phyloP scores from a whole-genome alignment of 148 eudicot species.

The Euryodendron excelsum region DNA sequence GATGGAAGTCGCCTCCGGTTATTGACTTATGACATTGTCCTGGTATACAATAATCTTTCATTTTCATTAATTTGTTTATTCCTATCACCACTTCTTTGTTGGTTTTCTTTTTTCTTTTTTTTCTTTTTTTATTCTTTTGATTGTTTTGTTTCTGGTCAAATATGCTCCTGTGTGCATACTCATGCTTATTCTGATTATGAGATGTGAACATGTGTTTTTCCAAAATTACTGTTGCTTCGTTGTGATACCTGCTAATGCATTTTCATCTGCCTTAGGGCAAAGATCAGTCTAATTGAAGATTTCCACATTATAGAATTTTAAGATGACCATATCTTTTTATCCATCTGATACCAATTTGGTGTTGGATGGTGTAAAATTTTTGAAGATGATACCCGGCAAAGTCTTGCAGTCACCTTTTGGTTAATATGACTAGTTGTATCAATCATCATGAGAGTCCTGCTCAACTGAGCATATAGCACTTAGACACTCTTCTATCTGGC shows the following conservation, averaged over 20 bases:
- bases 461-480: background rate
- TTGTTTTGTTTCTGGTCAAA: background rate
- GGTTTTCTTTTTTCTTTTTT: background rate
- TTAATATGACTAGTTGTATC: background rate
- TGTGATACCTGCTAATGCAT: background rate
- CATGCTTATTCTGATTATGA: background rate
- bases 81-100: background rate
- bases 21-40: slow-evolving; percentile 91
- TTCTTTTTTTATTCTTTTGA: background rate
- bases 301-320: background rate
- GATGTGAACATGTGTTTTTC: background rate
- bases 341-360: background rate
- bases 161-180: background rate
- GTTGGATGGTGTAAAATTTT: background rate
- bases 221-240: background rate
- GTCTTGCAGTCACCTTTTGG: background rate
- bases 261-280: background rate
- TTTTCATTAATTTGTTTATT: no score
- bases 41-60: slow-evolving; percentile 50
- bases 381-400: background rate
- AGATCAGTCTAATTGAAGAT: background rate
- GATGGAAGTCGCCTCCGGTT: slow-evolving; percentile 91
- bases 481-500: background rate
- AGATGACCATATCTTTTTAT: background rate
- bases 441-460: background rate